Conservation (phyloP, 2,329 filamentous ascomycete species). For the Magnaporthiopsis rhizophila region DNA sequence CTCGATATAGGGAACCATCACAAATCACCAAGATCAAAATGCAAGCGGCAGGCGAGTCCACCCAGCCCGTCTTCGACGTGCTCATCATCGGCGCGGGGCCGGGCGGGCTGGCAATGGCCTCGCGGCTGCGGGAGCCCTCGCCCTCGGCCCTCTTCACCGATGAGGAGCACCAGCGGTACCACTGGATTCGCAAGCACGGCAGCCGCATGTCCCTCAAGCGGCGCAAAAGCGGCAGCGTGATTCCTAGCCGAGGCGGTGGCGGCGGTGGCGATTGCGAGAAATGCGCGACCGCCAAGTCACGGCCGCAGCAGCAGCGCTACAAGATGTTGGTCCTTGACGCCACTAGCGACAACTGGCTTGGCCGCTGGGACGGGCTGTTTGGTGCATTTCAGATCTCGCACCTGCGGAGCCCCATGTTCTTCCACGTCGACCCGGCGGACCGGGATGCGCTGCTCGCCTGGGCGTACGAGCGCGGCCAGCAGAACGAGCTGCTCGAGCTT, state of each 20-base stretch:
- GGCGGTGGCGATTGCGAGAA: background rate
- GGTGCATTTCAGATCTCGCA: constrained; percentile 60
- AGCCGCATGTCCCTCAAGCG: constrained; percentile 51
- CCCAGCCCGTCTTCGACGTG: constrained; percentile 51
- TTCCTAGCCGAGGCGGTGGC: constrained; percentile 5
- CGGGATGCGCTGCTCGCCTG: constrained; percentile 65
- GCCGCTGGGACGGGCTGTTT: constrained; percentile 64
- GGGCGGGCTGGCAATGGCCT: constrained; percentile 65
- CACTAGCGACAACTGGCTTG: constrained; percentile 56
- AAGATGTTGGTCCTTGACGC: constrained; percentile 55
- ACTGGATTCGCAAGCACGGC: constrained; percentile 64
- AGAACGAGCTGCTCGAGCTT: constrained; percentile 61
- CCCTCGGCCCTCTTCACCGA: constrained; percentile 77
- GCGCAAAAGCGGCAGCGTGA: constrained; percentile 30
- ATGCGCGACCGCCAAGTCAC: constrained; percentile 12
- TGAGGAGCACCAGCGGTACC: constrained; percentile 73
- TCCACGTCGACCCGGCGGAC: constrained; percentile 70
- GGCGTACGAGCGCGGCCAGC: constrained; percentile 52
- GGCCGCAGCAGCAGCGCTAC: constrained; percentile 2
- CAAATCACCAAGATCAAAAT: background rate
- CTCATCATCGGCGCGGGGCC: constrained; percentile 69
- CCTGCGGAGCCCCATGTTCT: constrained; percentile 73
- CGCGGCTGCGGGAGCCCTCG: constrained; percentile 62
- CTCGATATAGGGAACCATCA: no score
- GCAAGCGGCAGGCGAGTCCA: background rate